phyloP scores from a whole-genome alignment of 2,329 filamentous ascomycete genomes.

The Ophidiomyces ophidiicola region DNA sequence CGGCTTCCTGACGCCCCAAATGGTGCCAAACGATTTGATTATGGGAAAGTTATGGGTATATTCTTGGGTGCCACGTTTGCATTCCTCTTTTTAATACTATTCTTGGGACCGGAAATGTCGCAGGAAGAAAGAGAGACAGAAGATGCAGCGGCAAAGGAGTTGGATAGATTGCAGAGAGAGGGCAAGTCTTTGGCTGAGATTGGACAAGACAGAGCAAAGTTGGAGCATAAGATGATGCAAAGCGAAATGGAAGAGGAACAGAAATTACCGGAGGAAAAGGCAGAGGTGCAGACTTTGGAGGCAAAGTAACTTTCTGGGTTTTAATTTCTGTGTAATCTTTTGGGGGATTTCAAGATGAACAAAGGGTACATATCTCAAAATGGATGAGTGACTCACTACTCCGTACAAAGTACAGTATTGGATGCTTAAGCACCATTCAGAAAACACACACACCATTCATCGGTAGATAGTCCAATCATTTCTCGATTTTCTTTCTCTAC shows the following conservation, averaged over 20 bases:
- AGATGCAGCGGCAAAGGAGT: slow-evolving; percentile 28
- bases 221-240: slow-evolving; percentile 8
- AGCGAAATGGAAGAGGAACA: slow-evolving; percentile 1
- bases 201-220: slow-evolving; percentile 10
- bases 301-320: too few species aligned
- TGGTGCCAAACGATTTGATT: slow-evolving; percentile 49
- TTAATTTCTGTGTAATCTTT: background rate
- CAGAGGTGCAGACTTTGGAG: background rate
- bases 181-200: slow-evolving; percentile 11
- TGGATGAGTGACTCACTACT: too few species aligned
- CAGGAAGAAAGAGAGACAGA: slow-evolving; percentile 38
- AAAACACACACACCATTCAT: too few species aligned
- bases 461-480: too few species aligned
- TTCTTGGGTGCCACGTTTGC: slow-evolving; percentile 77
- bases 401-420: too few species aligned
- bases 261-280: background rate
- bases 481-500: too few species aligned
- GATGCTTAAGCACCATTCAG: too few species aligned
- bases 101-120: slow-evolving; percentile 39
- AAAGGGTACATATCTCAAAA: too few species aligned
- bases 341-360: background rate
- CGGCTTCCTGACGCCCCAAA: slow-evolving; percentile 49
- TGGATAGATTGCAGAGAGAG: slow-evolving; percentile 2
- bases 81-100: slow-evolving; percentile 43
- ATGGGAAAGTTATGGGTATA: slow-evolving; percentile 76